These are phyloP conservation scores for Immersiporthe knoxdaviesiana DNA, from an alignment of 2,329 filamentous ascomycete species.

Conservation along the genomic window DNA sequence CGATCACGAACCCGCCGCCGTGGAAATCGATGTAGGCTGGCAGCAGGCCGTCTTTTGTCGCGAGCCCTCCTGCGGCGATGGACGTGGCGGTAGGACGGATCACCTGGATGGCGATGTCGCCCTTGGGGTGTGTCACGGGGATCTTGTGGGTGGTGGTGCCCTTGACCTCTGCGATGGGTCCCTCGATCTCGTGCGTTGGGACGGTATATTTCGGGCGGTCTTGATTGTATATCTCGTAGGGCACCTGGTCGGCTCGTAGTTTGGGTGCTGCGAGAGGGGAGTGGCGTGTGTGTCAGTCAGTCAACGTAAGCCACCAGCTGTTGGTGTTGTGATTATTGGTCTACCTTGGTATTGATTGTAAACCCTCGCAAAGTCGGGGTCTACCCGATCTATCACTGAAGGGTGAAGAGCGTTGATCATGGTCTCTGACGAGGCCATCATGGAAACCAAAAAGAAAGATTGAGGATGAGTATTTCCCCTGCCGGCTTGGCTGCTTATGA, in stretches of 20 bases:
- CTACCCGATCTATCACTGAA: slow-evolving; percentile 41
- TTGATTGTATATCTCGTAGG: slow-evolving; percentile 26
- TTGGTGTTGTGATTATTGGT: no score
- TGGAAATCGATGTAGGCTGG: slow-evolving; percentile 25
- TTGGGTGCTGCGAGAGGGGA: slow-evolving; percentile 7
- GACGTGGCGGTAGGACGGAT: slow-evolving; percentile 20
- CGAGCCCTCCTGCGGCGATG: slow-evolving; percentile 12
- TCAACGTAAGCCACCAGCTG: neutral
- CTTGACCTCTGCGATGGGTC: slow-evolving; percentile 11
- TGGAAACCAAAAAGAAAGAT: no score
- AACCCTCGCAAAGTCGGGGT: slow-evolving; percentile 43
- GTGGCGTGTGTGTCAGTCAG: neutral
- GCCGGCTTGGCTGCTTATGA: neutral
- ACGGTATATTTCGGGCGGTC: slow-evolving; percentile 27
- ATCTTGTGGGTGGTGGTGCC: slow-evolving; percentile 15
- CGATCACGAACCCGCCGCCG: slow-evolving; percentile 28
- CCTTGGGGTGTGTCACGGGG: slow-evolving; percentile 14
- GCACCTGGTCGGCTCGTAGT: slow-evolving; percentile 25
- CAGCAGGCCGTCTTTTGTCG: slow-evolving; percentile 6
- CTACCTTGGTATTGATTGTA: slow-evolving; percentile 42
- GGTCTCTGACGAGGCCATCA: slow-evolving; percentile 17
- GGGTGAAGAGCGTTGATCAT: slow-evolving; percentile 44
- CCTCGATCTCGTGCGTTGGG: slow-evolving; percentile 20
- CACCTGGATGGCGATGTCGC: slow-evolving; percentile 24
- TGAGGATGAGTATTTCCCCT: no score